Base-by-base conservation (phyloP, 2,329 filamentous ascomycete species). In the Beauveria pseudobassiana region DNA sequence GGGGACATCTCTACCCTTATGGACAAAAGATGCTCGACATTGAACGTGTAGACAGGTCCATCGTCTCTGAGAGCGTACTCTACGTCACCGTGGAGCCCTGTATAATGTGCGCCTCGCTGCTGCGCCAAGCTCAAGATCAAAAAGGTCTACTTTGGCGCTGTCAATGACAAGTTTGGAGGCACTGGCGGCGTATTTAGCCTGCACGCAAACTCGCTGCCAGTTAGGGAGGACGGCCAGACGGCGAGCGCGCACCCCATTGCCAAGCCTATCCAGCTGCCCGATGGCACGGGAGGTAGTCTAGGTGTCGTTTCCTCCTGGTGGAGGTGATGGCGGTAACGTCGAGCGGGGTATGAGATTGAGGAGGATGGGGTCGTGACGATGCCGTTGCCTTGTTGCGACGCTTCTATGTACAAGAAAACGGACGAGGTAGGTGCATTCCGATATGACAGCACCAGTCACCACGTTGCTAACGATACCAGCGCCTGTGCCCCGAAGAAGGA, bases 1-100 rank as follows among this genome's bases (percentile, higher is more conserved):
- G 81, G 61, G 78, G 82, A 34, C 82, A 86, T 60, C 75, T 85
- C n/a, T 85, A 78, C 64, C 83, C 83, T 1, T 86, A 86, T 61
- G 83, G 83, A 5, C 82, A 86, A 67, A 86, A 85, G 69, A 75
- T 83, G 0, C 78, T 84, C 63, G 78, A 80, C 0, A 74, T 75
- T 2, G 75, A 82, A 24, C 81, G 80, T 58, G 82, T 95, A 66
- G 82, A 88, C 59, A 82, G 85, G 40, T 82, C 81, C 14, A 84
- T 93, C 65, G 80, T 98, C 67, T 80, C 79, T 45, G 84, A 93
- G 65, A 82, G 82, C 67, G 89, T 87, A 10, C 84, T 99, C 57
- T 99, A 99, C 74, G 95, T 99, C 54, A 99, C 95, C 0, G 93
- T 99, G 59, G 96, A 99, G 76, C 95, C 95, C 5, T 99, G 95